These are phyloP conservation scores for Ascochyta fabae DNA, from an alignment of 2,329 filamentous ascomycete species.

Conservation along the genomic window DNA sequence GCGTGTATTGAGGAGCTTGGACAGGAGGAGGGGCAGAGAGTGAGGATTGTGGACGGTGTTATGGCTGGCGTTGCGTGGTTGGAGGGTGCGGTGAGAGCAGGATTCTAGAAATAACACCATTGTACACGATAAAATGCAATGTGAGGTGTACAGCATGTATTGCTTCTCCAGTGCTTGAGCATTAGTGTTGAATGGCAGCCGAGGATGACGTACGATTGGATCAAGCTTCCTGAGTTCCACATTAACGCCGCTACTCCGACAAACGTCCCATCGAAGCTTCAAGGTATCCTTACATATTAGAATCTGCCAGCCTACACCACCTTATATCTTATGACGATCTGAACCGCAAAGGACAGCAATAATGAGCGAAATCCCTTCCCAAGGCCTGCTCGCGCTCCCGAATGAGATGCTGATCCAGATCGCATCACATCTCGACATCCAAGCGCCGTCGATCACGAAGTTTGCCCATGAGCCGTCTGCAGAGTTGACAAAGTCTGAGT, in stretches of 20 bases:
- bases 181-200: neutral
- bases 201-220: constrained; percentile 10
- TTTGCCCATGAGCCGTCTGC: constrained; percentile 43
- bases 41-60: constrained; percentile 82
- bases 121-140: neutral
- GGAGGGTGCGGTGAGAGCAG: constrained; percentile 56
- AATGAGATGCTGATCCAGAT: constrained; percentile 48
- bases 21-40: constrained; percentile 60
- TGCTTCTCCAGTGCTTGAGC: neutral
- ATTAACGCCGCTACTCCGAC: neutral
- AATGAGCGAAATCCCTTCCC: neutral
- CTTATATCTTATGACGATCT: neutral
- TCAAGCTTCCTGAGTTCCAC: neutral
- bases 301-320: neutral
- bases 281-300: neutral
- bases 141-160: neutral
- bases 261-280: neutral
- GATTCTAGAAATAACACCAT: constrained; percentile 28
- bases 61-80: constrained; percentile 71
- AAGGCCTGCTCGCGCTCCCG: constrained; percentile 38
- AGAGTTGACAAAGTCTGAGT: constrained; percentile 31
- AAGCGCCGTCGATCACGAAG: constrained; percentile 41
- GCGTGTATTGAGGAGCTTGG: constrained; percentile 72
- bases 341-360: neutral
- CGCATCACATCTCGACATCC: constrained; percentile 36